Conservation (phyloP, 2,329 filamentous ascomycete species). For the Fusarium begoniae region DNA sequence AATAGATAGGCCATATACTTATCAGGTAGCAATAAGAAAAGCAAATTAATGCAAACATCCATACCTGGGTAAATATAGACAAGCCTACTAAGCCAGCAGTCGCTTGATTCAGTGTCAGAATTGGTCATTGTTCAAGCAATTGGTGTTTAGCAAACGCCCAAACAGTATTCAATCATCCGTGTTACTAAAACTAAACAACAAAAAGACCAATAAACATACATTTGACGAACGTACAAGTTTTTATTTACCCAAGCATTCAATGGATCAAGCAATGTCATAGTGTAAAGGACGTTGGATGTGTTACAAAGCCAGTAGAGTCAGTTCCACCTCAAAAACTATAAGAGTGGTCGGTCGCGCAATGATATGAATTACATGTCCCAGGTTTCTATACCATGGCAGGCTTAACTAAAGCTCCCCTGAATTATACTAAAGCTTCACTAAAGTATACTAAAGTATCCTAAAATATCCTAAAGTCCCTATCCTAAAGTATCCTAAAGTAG, state of each 20-base stretch:
- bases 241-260: background rate
- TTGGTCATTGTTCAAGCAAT: background rate
- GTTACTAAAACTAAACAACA: background rate
- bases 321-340: background rate
- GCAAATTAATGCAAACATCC: background rate
- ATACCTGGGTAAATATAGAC: background rate
- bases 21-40: background rate
- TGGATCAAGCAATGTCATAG: background rate
- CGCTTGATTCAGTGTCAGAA: background rate
- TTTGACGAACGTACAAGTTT: background rate
- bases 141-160: background rate
- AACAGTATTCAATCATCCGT: background rate
- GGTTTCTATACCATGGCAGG: background rate
- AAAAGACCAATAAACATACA: background rate
- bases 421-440: background rate
- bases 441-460: background rate
- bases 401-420: background rate
- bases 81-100: background rate
- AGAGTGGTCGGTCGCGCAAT: background rate
- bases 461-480: background rate
- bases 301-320: background rate
- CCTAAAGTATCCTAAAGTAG: background rate
- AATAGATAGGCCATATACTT: background rate
- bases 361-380: background rate
- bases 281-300: background rate